Percentiles rank a stretch among this genome's conserved stretches.
These are phyloP conservation scores for Aspergillus luchuensis DNA, from an alignment of 2,329 filamentous ascomycete genomes.

Conservation along the genomic window DNA sequence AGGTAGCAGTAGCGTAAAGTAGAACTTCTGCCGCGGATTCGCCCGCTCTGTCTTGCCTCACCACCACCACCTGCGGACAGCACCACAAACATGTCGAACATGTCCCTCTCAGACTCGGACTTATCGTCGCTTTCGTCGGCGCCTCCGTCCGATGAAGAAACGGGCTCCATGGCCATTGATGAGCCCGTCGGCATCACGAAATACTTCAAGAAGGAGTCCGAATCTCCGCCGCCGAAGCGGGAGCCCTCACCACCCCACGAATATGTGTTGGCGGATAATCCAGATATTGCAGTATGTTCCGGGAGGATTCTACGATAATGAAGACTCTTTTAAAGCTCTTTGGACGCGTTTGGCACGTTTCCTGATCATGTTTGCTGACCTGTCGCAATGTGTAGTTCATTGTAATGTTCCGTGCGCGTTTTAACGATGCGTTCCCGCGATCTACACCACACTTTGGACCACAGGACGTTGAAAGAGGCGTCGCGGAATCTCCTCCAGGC, in stretches of 20 bases:
- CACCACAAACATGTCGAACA: slow-evolving; percentile 36
- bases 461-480: slow-evolving; percentile 88
- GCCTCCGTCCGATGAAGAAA: slow-evolving; percentile 62
- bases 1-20: slow-evolving; percentile 28
- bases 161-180: slow-evolving; percentile 42
- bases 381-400: slow-evolving; percentile 69
- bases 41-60: slow-evolving; percentile 17
- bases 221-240: slow-evolving; percentile 72
- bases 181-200: slow-evolving; percentile 47
- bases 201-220: slow-evolving; percentile 50
- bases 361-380: slow-evolving; percentile 37
- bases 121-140: slow-evolving; percentile 61
- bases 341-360: slow-evolving; percentile 34
- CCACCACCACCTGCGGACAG: slow-evolving; percentile 28
- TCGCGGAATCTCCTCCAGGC: slow-evolving; percentile 75
- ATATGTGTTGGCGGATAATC: slow-evolving; percentile 84
- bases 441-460: slow-evolving; percentile 88
- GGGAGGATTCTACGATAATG: slow-evolving; percentile 40
- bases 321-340: slow-evolving; percentile 14
- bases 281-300: slow-evolving; percentile 82
- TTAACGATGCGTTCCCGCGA: slow-evolving; percentile 84
- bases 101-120: slow-evolving; percentile 58
- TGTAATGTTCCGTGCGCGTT: slow-evolving; percentile 95
- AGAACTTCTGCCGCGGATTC: slow-evolving; percentile 29
- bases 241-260: slow-evolving; percentile 88